Evolutionary conservation across 192 early-diverging fungal genomes (phyloP), one percentile per base, ranked within the genome.

Genomic region (Coemansia sp.): DNA sequence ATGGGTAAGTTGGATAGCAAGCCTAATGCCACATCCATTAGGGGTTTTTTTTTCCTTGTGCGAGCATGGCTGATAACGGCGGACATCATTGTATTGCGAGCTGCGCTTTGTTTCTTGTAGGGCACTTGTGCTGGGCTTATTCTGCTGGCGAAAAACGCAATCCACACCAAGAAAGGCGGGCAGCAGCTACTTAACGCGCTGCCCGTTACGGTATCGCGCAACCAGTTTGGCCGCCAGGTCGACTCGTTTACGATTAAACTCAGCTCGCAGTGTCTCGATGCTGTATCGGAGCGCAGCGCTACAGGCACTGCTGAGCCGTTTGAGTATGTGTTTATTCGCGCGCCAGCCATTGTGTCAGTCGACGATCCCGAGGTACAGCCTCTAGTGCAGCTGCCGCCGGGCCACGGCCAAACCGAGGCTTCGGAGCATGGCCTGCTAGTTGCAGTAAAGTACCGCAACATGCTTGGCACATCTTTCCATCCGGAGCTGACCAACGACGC

Each of bases 101-200:
- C n/a, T n/a, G n/a, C n/a, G n/a, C n/a, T n/a, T n/a, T n/a, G n/a
- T n/a, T n/a, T n/a, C n/a, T n/a, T n/a, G n/a, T n/a, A n/a, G n/a
- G 95, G 95, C 15, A 97, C 94, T 25, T 98, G 95, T 63, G 95
- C 95, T 14, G 95, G 95, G 27, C 79, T 98, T 82, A 97, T 98
- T 42, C 79, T 98, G 51, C 81, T 98, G 33, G 83, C 91, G 7
- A 82, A 90, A 47, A 68, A 78, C 25, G 87, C 87, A 13, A 82
- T 76, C 19, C 78, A 82, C 27, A 84, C 87, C 15, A 92, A 95
- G 62, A 79, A 85, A 48, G 90, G 90, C 31, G 95, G 94, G 3
- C 95, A 97, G 65, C 73, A 81, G 60, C 70, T 91, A 45, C 76
- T 98, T 33, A 87, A 89, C 27, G 92, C 86, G 5, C 78, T 98